A percentile compares a stretch with the other conserved stretches of the same genome.
phyloP scores from a whole-genome alignment of 2,329 filamentous ascomycete species.

The Zelopaecilomyces penicillatus region DNA sequence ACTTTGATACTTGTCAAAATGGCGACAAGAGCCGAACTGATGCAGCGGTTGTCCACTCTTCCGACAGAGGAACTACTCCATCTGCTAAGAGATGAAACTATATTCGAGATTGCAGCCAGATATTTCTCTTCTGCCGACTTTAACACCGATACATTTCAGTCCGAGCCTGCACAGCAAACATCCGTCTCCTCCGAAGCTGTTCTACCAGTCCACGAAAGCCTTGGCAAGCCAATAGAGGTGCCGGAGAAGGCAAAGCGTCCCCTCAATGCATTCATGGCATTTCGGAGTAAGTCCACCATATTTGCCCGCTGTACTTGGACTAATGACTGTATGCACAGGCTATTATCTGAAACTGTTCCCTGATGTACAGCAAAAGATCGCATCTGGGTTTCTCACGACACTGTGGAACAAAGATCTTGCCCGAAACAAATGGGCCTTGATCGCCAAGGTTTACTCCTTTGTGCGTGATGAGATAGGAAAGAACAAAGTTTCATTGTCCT shows the following conservation, averaged over 20 bases:
- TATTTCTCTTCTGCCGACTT: slow-evolving; percentile 9
- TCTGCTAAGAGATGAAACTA: slow-evolving; percentile 13
- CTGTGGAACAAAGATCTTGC: slow-evolving; percentile 43
- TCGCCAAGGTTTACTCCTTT: slow-evolving; percentile 47
- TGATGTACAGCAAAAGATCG: slow-evolving; percentile 40
- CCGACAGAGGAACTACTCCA: slow-evolving; percentile 11
- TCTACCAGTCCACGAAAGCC: neutral
- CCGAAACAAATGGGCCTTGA: slow-evolving; percentile 42
- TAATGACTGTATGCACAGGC: slow-evolving; percentile 21
- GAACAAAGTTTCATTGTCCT: slow-evolving; percentile 34
- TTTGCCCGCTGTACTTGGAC: neutral
- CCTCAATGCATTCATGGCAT: slow-evolving; percentile 26
- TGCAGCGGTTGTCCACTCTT: slow-evolving; percentile 11
- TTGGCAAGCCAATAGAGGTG: neutral
- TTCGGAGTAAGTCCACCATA: slow-evolving; percentile 17
- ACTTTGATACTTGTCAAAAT: slow-evolving; percentile 6
- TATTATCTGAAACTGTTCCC: slow-evolving; percentile 40
- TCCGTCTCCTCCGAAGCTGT: too few species aligned
- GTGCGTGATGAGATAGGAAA: slow-evolving; percentile 42
- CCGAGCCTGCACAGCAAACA: neutral
- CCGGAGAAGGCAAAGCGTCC: slow-evolving; percentile 17
- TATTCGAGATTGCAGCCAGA: slow-evolving; percentile 13
- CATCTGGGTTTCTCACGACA: slow-evolving; percentile 39
- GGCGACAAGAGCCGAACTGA: slow-evolving; percentile 10
- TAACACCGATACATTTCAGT: neutral